Evolutionary conservation across 208 protist genomes (phyloP).

Genomic region (Trypanosoma theileri): DNA sequence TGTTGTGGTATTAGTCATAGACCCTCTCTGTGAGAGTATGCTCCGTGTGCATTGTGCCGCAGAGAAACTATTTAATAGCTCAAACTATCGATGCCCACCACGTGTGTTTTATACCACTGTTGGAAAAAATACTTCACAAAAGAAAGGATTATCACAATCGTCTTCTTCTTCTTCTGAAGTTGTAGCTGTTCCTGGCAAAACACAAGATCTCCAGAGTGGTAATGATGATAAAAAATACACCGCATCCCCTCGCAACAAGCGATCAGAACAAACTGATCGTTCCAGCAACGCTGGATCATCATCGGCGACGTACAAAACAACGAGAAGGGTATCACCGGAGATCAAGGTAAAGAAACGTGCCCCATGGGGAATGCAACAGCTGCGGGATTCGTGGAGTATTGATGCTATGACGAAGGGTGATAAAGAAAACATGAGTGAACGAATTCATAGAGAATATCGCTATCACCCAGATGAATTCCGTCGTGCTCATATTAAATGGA

Average conservation of each 20-base stretch:
- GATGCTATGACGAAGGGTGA: constrained; percentile 82
- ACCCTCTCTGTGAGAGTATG: neutral
- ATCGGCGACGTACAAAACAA: constrained; percentile 24
- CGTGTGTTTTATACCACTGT: neutral
- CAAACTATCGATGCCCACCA: neutral
- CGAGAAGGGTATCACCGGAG: constrained; percentile 4
- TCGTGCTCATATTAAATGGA: constrained; percentile 56
- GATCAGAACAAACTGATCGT: neutral
- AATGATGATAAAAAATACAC: neutral
- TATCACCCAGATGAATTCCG: constrained; percentile 82
- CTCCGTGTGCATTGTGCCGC: neutral
- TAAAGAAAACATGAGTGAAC: constrained; percentile 73
- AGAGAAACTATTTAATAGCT: neutral
- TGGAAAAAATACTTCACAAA: neutral
- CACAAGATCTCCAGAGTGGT: neutral
- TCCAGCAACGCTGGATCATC: neutral
- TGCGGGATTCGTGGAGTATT: constrained; percentile 81
- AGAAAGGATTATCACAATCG: neutral
- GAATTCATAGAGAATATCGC: constrained; percentile 82
- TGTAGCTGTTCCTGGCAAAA: neutral
- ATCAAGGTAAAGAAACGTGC: constrained; percentile 59
- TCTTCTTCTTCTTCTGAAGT: neutral
- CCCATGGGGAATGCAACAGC: constrained; percentile 80
- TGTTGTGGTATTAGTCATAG: neutral
- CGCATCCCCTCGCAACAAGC: neutral